phyloP scores from a whole-genome alignment of 352 stramenopile species.

The Phytophthora pseudosyringae region DNA sequence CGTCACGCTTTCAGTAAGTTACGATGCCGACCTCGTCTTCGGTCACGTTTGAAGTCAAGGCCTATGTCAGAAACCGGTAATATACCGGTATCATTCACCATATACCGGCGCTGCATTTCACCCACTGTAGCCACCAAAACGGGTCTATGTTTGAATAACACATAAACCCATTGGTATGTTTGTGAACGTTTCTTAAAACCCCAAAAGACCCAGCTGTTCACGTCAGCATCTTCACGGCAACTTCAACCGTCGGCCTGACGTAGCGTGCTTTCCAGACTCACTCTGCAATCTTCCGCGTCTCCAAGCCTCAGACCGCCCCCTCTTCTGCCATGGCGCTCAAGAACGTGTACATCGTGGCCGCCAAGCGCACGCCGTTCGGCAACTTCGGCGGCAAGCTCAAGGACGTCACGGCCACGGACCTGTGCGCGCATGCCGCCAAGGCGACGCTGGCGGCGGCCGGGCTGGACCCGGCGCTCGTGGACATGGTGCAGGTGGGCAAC shows the following conservation, averaged over 20 bases:
- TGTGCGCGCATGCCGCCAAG: constrained; percentile 88
- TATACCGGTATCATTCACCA: too few species aligned
- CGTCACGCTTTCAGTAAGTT: too few species aligned
- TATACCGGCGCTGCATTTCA: too few species aligned
- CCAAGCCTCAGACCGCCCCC: background rate
- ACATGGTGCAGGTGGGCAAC: constrained; percentile 96
- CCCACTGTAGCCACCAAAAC: too few species aligned
- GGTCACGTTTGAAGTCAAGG: too few species aligned
- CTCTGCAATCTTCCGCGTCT: constrained; percentile 23
- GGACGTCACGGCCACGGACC: constrained; percentile 90
- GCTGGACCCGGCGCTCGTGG: constrained; percentile 90
- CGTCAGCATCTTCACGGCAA: constrained; percentile 30
- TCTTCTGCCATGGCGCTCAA: constrained; percentile 59
- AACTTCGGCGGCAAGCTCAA: constrained; percentile 96
- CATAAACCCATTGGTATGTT: too few species aligned
- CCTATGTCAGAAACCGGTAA: too few species aligned
- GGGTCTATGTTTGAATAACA: too few species aligned
- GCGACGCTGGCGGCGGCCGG: constrained; percentile 79
- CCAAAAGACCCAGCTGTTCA: constrained; percentile 16
- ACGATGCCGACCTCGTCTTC: too few species aligned
- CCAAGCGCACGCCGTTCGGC: constrained; percentile 96
- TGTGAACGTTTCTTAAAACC: too few species aligned
- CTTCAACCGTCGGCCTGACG: constrained; percentile 22
- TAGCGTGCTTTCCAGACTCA: too few species aligned
- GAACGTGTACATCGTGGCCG: constrained; percentile 95